A percentile compares a stretch with the other conserved stretches of the same genome.
phyloP scores from a whole-genome alignment of 148 eudicot species.

The Drosera capensis region DNA sequence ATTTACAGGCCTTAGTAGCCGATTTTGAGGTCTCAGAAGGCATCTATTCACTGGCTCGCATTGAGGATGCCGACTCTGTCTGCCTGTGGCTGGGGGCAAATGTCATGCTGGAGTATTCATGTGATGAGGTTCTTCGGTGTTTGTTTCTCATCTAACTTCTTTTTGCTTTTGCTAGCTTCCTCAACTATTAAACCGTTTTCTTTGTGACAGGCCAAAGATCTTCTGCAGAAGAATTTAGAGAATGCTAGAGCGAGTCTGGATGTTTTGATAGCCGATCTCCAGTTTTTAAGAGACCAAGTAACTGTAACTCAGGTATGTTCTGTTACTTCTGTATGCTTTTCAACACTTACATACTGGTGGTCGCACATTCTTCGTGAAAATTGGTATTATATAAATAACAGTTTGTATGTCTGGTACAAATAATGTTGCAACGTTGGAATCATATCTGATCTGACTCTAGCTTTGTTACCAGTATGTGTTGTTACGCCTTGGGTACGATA shows the following conservation, averaged over 20 bases:
- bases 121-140: slow-evolving; percentile 82
- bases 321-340: too few relatives aligned
- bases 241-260: slow-evolving; percentile 88
- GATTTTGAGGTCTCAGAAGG: slow-evolving; percentile 94
- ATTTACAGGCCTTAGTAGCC: slow-evolving; percentile 53
- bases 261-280: slow-evolving; percentile 69
- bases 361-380: too few relatives aligned
- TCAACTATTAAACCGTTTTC: background rate
- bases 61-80: slow-evolving; percentile 68
- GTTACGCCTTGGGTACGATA: too few relatives aligned
- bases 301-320: slow-evolving; percentile 83
- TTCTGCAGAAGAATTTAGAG: slow-evolving; percentile 67
- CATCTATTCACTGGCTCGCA: slow-evolving; percentile 65
- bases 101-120: slow-evolving; percentile 88
- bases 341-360: too few relatives aligned
- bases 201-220: slow-evolving; percentile 62
- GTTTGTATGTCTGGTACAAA: too few relatives aligned
- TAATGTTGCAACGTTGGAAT: too few relatives aligned
- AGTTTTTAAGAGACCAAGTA: slow-evolving; percentile 82
- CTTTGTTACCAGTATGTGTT: too few relatives aligned
- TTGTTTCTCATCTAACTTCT: too few relatives aligned
- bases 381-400: too few relatives aligned
- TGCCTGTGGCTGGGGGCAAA: slow-evolving; percentile 95
- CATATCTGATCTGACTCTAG: too few relatives aligned
- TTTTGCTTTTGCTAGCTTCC: background rate